A percentile compares a stretch with the other conserved stretches of the same genome.
phyloP scores from a whole-genome alignment of 2,329 filamentous ascomycete species.

The Pseudogymnoascus verrucosus region DNA sequence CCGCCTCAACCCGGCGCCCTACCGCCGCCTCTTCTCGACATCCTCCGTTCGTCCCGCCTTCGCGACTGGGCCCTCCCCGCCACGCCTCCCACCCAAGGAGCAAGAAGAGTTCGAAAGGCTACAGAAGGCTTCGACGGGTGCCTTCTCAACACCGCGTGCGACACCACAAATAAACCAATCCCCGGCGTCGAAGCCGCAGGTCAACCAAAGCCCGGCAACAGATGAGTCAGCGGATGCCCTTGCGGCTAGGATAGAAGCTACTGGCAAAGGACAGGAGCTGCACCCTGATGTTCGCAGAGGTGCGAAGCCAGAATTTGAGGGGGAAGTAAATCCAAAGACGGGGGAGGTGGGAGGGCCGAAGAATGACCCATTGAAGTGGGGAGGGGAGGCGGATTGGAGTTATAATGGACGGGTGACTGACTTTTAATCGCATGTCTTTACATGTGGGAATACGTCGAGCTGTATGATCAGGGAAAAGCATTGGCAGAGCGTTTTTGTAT shows the following conservation, averaged over 20 bases:
- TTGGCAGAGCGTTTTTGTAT: not conserved
- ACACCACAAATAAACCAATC: constrained; percentile 43
- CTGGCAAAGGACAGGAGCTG: constrained; percentile 54
- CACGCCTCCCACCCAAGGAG: constrained; percentile 77
- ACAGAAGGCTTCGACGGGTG: constrained; percentile 68
- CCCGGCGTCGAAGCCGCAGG: constrained; percentile 24
- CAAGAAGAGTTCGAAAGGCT: constrained; percentile 87
- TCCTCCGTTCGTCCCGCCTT: constrained; percentile 30
- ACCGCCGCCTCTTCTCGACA: constrained; percentile 24
- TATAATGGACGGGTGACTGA: constrained; percentile 94
- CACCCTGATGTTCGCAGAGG: constrained; percentile 68
- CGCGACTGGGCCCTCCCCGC: constrained; percentile 59
- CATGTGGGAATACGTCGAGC: not conserved
- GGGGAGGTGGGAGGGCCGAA: constrained; percentile 95
- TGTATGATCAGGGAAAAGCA: not conserved
- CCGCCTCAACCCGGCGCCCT: constrained; percentile 21
- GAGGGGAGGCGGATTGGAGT: constrained; percentile 73
- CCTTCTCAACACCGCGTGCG: constrained; percentile 57
- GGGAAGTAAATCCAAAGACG: constrained; percentile 85
- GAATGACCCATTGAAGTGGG: constrained; percentile 92
- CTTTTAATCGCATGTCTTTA: constrained; percentile 45
- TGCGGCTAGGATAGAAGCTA: constrained; percentile 40
- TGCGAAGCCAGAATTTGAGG: constrained; percentile 83
- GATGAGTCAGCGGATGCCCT: constrained; percentile 22
- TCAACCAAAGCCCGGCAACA: constrained; percentile 13